Conservation (phyloP, 2,329 filamentous ascomycete species). For the Gnomoniopsis sp. region DNA sequence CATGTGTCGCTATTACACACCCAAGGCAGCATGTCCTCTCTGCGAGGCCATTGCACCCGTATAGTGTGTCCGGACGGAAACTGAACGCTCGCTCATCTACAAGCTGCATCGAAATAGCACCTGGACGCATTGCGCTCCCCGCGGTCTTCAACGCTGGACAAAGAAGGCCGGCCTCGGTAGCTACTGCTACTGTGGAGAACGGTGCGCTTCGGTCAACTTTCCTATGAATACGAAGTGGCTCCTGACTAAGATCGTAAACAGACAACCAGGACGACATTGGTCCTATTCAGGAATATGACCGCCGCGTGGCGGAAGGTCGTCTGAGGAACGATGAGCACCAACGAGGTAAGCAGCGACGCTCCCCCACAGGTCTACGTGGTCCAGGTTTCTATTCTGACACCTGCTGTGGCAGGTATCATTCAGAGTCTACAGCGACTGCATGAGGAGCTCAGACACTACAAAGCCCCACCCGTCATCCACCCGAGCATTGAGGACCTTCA, state of each 20-base stretch:
- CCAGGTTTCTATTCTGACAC: slow-evolving; percentile 16
- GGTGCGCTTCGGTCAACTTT: slow-evolving; percentile 7
- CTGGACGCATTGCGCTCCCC: slow-evolving; percentile 18
- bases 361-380: neutral
- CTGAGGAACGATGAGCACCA: slow-evolving; percentile 89
- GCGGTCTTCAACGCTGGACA: slow-evolving; percentile 18
- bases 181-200: slow-evolving; percentile 20
- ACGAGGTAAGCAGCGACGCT: slow-evolving; percentile 54
- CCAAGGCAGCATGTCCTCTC: slow-evolving; percentile 7
- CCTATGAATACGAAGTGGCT: neutral
- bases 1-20: neutral
- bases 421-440: slow-evolving; percentile 85
- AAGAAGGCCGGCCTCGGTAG: slow-evolving; percentile 19
- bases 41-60: slow-evolving; percentile 8
- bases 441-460: slow-evolving; percentile 73
- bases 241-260: slow-evolving; percentile 1
- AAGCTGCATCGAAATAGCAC: neutral
- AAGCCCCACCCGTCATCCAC: slow-evolving; percentile 69
- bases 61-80: neutral
- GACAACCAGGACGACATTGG: slow-evolving; percentile 46
- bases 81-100: neutral
- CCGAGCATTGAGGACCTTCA: slow-evolving; percentile 71
- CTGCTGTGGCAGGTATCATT: slow-evolving; percentile 65
- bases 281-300: slow-evolving; percentile 85
- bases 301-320: slow-evolving; percentile 68